These are phyloP conservation scores for Cyamopsis tetragonoloba DNA, from an alignment of 306 rosid genomes.

Conservation along the genomic window DNA sequence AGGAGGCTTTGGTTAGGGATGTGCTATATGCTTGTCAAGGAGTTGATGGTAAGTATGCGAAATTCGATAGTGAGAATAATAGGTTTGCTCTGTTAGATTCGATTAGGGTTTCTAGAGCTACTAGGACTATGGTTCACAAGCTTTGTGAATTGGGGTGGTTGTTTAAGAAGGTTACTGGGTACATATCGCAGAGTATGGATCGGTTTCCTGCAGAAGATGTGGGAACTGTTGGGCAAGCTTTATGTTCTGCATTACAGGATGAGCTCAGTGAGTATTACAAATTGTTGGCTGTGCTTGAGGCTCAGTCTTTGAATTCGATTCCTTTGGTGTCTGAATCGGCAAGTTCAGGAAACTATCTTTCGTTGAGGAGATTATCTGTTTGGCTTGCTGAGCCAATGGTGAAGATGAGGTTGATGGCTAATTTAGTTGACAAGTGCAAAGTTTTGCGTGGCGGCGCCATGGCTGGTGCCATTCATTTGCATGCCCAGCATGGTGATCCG, in stretches of 20 bases:
- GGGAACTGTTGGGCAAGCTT: slow-evolving; percentile 90
- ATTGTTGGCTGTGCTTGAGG: slow-evolving; percentile 81
- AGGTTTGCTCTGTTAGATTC: slow-evolving; percentile 52
- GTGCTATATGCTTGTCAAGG: slow-evolving; percentile 94
- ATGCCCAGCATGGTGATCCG: slow-evolving; percentile 92
- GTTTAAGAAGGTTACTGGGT: slow-evolving; percentile 74
- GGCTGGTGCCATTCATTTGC: slow-evolving; percentile 91
- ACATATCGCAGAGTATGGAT: slow-evolving; percentile 66
- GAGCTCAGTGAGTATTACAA: slow-evolving; percentile 91
- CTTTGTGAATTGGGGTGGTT: slow-evolving; percentile 87
- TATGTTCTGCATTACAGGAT: slow-evolving; percentile 91
- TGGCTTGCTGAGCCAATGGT: slow-evolving; percentile 96
- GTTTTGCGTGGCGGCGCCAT: slow-evolving; percentile 86
- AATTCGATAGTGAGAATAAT: slow-evolving; percentile 41
- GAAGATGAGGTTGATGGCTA: slow-evolving; percentile 91
- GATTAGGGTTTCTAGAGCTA: slow-evolving; percentile 66
- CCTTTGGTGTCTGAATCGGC: slow-evolving; percentile 69
- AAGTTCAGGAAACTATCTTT: slow-evolving; percentile 67
- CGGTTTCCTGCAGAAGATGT: slow-evolving; percentile 76
- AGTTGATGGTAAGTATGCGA: slow-evolving; percentile 78
- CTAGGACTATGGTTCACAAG: slow-evolving; percentile 56
- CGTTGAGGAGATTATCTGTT: slow-evolving; percentile 74
- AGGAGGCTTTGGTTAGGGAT: slow-evolving; percentile 80
- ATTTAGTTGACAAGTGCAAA: slow-evolving; percentile 87
- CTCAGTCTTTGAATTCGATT: slow-evolving; percentile 75